Base-by-base conservation (phyloP, 805 yeast genomes). In the Suhomyces sp. region DNA sequence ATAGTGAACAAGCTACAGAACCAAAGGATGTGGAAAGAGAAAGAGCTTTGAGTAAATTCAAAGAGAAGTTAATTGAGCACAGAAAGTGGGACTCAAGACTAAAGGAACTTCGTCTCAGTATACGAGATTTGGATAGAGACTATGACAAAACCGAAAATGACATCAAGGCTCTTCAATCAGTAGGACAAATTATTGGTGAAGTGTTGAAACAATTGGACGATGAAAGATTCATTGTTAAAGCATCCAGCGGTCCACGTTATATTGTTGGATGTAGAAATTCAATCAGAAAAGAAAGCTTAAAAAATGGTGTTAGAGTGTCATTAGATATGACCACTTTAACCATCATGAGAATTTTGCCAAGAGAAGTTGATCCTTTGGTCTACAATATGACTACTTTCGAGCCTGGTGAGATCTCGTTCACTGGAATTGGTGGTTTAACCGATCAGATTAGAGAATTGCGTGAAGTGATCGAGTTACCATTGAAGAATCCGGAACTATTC, bases 341-440 rank as follows among this genome's bases (percentile, higher is more conserved):
- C 17, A 94, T 94, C 55, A 94, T 94, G 99, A 84, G 99, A 64
- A 86, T 94, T 43, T 79, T 94, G 61, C 99, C 99, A 15, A 83
- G 99, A 65, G 99, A 94, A 71, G 98, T 96, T 47, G 99, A 94
- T 72, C 99, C 99, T 10, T 78, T 92, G 64, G 98, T 94, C 57
- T 94, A 94, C 71, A 94, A 93, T 72, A 94, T 94, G 99, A 92
- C 99, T 4, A 86, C 96, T 2, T 89, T 94, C 65, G 96, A 92
- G 69, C 97, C 97, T n/a, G 98, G 97, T 55, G 97, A 91, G 63
- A 85, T 93, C 55, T 87, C 97, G 19, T 94, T 94, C 71, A 86
- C 86, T 53, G 94, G 96, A 33, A 91, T 94, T 65, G 99, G 99
- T 79, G 99, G 99, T 55, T 80, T 94, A 58, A 86, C 85, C 46